Percentiles rank a stretch among this genome's conserved stretches.
These are phyloP conservation scores for Hansenula lynferdii DNA, from an alignment of 1,139 yeast species.

Conservation along the genomic window DNA sequence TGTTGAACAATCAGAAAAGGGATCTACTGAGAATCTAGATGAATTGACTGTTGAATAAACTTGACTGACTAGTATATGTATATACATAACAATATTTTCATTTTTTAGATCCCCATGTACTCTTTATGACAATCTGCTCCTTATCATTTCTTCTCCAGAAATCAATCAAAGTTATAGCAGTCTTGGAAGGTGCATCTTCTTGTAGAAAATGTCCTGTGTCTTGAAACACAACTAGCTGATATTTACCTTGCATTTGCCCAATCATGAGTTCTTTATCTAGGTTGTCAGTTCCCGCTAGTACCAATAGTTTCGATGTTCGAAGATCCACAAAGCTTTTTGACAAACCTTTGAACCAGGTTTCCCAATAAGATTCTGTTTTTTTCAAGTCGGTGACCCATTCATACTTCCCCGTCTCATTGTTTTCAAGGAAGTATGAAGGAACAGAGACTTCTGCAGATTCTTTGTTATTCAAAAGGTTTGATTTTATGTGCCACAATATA, in stretches of 20 bases:
- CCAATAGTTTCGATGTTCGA: slow-evolving; percentile 61
- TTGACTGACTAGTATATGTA: background rate
- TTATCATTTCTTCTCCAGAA: slow-evolving; percentile 48
- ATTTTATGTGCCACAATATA: slow-evolving; percentile 74
- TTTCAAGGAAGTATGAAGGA: slow-evolving; percentile 50
- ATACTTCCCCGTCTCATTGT: slow-evolving; percentile 24
- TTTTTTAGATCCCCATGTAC: slow-evolving; percentile 31
- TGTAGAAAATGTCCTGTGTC: slow-evolving; percentile 89
- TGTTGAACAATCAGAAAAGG: slow-evolving; percentile 47
- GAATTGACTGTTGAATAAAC: slow-evolving; percentile 39
- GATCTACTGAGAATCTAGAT: slow-evolving; percentile 26
- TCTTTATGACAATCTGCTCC: slow-evolving; percentile 27
- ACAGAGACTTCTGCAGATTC: slow-evolving; percentile 72
- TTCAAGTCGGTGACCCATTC: slow-evolving; percentile 64
- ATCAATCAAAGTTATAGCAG: slow-evolving; percentile 53
- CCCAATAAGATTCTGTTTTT: slow-evolving; percentile 68
- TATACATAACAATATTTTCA: no score
- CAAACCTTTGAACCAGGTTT: slow-evolving; percentile 72
- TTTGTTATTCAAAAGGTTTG: slow-evolving; percentile 46
- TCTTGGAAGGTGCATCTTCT: slow-evolving; percentile 76
- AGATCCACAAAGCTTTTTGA: slow-evolving; percentile 55
- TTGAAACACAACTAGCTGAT: slow-evolving; percentile 79
- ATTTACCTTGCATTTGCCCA: slow-evolving; percentile 97
- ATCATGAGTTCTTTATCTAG: slow-evolving; percentile 80
- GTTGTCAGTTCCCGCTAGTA: slow-evolving; percentile 88